A percentile compares a stretch with the other conserved stretches of the same genome.
These are phyloP conservation scores for Secale cereale DNA, from an alignment of 176 grass and related monocot genomes.

Conservation along the genomic window DNA sequence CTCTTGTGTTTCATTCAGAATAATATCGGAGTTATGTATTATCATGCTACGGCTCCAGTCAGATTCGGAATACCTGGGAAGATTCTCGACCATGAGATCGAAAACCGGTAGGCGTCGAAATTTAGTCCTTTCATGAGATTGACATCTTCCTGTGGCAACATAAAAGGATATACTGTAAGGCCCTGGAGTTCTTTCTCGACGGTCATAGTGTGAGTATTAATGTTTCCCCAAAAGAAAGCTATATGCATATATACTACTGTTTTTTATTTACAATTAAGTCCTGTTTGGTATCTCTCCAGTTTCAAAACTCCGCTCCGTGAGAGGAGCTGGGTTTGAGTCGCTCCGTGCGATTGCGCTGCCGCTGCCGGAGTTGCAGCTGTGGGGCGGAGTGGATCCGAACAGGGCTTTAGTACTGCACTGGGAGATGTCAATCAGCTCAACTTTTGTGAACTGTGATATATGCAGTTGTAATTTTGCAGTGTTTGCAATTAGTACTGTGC, in stretches of 20 bases:
- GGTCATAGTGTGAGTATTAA: neutral
- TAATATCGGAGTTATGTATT: neutral
- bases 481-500: neutral
- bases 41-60: neutral
- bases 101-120: conserved; percentile 69
- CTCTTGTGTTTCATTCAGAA: neutral
- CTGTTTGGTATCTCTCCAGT: too few relatives aligned
- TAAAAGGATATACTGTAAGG: neutral
- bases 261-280: too few relatives aligned
- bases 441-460: too few relatives aligned
- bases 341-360: too few relatives aligned
- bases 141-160: conserved; percentile 34
- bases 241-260: neutral
- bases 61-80: conserved; percentile 34
- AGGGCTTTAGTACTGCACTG: too few relatives aligned
- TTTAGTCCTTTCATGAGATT: conserved; percentile 52
- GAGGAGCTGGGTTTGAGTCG: too few relatives aligned
- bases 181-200: neutral
- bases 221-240: neutral
- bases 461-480: too few relatives aligned
- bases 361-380: too few relatives aligned
- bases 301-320: too few relatives aligned
- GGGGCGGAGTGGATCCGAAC: too few relatives aligned
- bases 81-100: conserved; percentile 73
- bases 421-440: too few relatives aligned